Base-by-base conservation (phyloP, 2,329 filamentous ascomycete genomes). In the Calonectria pseudoreteaudii region DNA sequence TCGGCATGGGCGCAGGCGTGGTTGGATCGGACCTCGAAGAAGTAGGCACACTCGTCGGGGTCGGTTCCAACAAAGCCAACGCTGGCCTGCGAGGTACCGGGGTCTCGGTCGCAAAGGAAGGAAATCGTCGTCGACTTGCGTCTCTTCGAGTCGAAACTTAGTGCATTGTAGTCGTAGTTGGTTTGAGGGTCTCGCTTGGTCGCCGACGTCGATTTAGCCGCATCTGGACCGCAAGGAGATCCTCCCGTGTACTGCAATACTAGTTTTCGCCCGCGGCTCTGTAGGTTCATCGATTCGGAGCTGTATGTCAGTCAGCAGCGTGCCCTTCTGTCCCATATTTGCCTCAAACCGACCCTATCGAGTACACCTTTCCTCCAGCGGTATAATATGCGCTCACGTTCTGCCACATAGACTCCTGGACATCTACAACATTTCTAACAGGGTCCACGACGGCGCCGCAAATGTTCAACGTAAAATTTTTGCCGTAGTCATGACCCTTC, bases 41-140 rank as follows among this genome's bases (percentile, higher is more conserved):
- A 94, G 86, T 98, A 99, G 36, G 95, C 92, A 88, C 97, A 99
- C 74, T 97, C 93, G 82, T 98, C 96, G 50, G 94, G 93, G 74
- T 96, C 93, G 53, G 88, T 87, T 73, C 94, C 95, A 73, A 98
- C 93, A 83, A 98, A 99, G 26, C 94, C 95, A 47, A 97, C 88
- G 6, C 91, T 90, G 5, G 95, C 93, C 50, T 91, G 89, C 6
- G 91, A 90, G 36, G 89, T 90, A 2, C 93, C 87, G 1, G 94
- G 92, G 80, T 98, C 95, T 75, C 91, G 92, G 82, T 98, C 96
- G 87, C 97, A 99, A 77, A 97, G 93, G 83, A 98, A 96, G 30
- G 95, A 97, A 84, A 99, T 95, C 72, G 96, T 93, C 16, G 96
- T 94, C 2, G 95, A 97, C 83, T 96, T 97, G 77, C 90, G 88